A percentile compares a stretch with the other conserved stretches of the same genome.
Evolutionary conservation across 2,329 filamentous ascomycete genomes (phyloP).

Genomic region (Cladosporium cucumerinum): DNA sequence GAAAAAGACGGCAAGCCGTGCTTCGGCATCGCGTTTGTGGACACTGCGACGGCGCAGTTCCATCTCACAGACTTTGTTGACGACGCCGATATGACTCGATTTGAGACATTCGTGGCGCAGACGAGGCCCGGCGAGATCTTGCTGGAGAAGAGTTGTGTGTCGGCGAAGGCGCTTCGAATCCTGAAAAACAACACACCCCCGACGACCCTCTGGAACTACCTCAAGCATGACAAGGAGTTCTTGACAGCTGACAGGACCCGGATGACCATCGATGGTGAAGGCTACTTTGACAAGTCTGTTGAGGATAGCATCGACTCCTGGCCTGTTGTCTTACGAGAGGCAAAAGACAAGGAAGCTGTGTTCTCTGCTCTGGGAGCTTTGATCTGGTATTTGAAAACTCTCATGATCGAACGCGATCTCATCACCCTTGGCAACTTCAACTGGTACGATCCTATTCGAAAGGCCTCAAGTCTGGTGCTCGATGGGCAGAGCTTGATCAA

Average conservation of each 20-base stretch:
- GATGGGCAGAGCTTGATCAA: conserved; percentile 97
- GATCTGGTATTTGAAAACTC: conserved; percentile 73
- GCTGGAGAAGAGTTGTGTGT: conserved; percentile 76
- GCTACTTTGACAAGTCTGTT: conserved; percentile 67
- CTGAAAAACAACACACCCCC: conserved; percentile 93
- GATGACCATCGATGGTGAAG: conserved; percentile 73
- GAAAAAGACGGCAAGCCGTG: conserved; percentile 69
- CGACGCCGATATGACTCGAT: conserved; percentile 89
- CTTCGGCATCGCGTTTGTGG: conserved; percentile 91
- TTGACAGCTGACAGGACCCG: conserved; percentile 80
- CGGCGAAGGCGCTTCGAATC: conserved; percentile 84
- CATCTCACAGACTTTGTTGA: conserved; percentile 89
- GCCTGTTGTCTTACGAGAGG: conserved; percentile 71
- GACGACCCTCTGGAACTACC: conserved; percentile 90
- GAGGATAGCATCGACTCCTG: conserved; percentile 63
- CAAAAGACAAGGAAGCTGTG: conserved; percentile 71
- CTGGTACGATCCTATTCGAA: conserved; percentile 89
- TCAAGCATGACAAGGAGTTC: conserved; percentile 85
- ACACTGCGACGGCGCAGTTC: conserved; percentile 94
- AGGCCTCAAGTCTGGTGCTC: conserved; percentile 81
- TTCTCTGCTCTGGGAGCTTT: conserved; percentile 92
- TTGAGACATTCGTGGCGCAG: conserved; percentile 94
- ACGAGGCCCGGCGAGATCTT: conserved; percentile 83
- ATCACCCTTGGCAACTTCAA: conserved; percentile 88
- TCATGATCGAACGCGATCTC: conserved; percentile 86